Evolutionary conservation across 2,329 filamentous ascomycete genomes (phyloP), one percentile per base, ranked within the genome.

Genomic region (Curvularia eragrostidis): DNA sequence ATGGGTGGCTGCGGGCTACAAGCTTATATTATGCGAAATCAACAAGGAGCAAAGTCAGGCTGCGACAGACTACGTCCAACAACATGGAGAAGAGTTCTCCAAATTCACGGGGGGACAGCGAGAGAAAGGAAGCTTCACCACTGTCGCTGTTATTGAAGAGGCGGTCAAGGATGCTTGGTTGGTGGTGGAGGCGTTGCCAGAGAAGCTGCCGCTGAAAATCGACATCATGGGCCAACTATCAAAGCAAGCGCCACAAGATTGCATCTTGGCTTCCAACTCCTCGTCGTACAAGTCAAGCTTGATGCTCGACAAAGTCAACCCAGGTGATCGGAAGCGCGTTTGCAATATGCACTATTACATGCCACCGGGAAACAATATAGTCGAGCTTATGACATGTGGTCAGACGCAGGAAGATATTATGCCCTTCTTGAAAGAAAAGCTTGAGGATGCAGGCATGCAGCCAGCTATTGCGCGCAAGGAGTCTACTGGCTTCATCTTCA

Each of bases 301-400:
- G 52, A 81, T 86, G 77, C 59, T 85, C 0, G 75, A 67, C 1
- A 78, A 80, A 21, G 70, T 85, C 0, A 73, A 76, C 0, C 67
- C 66, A 1, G 76, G 76, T 0, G 80, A 77, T 55, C 36, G 57
- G 9, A 51, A 48, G 5, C 58, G 64, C 7, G 48, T 65, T 3
- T 57, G 59, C 36, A 85, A 85, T 59, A 82, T 80, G 57, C 83
- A 86, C 53, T 85, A 78, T 64, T 79, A 79, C 54, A 84, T 84
- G 81, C 82, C 82, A 15, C 63, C 64, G 0, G 48, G 51, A 4
- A 65, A 66, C n/a, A 78, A 76, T 59, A 72, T 80, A 2, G 82
- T 85, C 2, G 83, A 86, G 65, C 70, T 86, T 6, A 85, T 86
- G 84, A 84, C 83, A 0, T 69, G 77, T 52, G 83, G 83, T 0